Base-by-base conservation (phyloP, 2,329 filamentous ascomycete species). In the Simplicillium aogashimaense region DNA sequence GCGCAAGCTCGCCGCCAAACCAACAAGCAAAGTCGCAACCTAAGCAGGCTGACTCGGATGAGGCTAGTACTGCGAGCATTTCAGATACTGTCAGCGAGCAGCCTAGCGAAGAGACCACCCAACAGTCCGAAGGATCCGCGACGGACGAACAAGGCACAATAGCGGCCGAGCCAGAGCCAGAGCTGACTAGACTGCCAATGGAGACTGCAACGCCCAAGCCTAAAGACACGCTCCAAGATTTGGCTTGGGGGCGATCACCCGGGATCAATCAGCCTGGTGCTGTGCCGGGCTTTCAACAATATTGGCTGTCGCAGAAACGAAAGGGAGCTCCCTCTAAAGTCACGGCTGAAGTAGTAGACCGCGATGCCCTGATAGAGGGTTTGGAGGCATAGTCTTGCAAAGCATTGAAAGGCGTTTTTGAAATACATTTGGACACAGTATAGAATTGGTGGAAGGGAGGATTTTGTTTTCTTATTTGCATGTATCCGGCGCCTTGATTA, bases 191-290 rank as follows among this genome's bases (percentile, higher is more conserved):
- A 20, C 18, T 29, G 9, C 20, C 5, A 25, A 9, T 6, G 9
- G 20, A 5, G 20, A 9, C 9, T 9, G 20, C 20, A 5, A 35
- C 25, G 17, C 55, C 62, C 10, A 53, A 49, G 30, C 46, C 57
- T 38, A 47, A 50, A 32, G 48, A 63, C 43, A 60, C 50, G 42
- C 58, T 63, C 25, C 56, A 56, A 41, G 59, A 63, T 10, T 39
- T 62, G 29, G 65, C 65, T 34, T 25, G 20, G 20, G 20, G 20
- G 5, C 69, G 85, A 34, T 61, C 74, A 4, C 75, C 83, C 1
- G 86, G 86, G 0, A 86, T 92, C 54, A 92, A 92, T 52, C 86
- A 90, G 54, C 71, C 76, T 1, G 86, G 86, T 0, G 70, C 77
- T 0, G 81, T 92, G 34, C 76, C 83, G 1, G 85, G 86, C 0